Evolutionary conservation across 768 basidiomycete species (phyloP).

Genomic region (Neoboletus brunneissimus): DNA sequence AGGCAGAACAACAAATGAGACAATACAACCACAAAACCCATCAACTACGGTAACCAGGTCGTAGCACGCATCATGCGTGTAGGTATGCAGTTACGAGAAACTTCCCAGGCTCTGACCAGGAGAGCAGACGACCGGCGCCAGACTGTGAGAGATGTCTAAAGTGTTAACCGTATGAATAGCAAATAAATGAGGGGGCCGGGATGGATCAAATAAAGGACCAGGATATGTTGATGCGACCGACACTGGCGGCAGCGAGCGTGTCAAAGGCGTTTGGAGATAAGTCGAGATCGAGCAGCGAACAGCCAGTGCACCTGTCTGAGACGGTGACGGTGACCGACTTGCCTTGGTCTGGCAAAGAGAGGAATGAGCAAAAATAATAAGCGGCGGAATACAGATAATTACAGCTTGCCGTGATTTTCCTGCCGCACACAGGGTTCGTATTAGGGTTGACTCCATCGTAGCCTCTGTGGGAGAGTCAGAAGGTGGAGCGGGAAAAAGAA

Average conservation of each 20-base stretch:
- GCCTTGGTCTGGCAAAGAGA: constrained; percentile 44
- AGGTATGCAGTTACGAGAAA: constrained; percentile 5
- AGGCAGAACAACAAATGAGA: constrained; percentile 15
- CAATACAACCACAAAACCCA: constrained; percentile 18
- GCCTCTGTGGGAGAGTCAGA: constrained; percentile 37
- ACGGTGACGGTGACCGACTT: constrained; percentile 47
- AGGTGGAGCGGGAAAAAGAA: not conserved
- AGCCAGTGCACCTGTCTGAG: constrained; percentile 63
- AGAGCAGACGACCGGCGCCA: constrained; percentile 23
- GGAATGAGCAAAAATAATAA: constrained; percentile 5
- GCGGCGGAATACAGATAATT: constrained; percentile 19
- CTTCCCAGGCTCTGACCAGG: constrained; percentile 27
- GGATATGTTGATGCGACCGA: constrained; percentile 53
- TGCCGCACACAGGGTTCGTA: constrained; percentile 68
- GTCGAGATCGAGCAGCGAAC: constrained; percentile 49
- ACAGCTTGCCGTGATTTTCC: constrained; percentile 47
- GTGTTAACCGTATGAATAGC: constrained; percentile 24
- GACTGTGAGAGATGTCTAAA: constrained; percentile 1
- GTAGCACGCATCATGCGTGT: constrained; percentile 27
- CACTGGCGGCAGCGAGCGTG: constrained; percentile 37
- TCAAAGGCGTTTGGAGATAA: constrained; percentile 60
- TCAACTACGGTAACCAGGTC: constrained; percentile 28
- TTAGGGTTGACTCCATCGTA: constrained; percentile 66
- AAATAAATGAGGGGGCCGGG: constrained; percentile 18
- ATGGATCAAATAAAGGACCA: constrained; percentile 37